phyloP scores from a whole-genome alignment of 1,284 basidiomycete genomes.

The Caloboletus firmus region DNA sequence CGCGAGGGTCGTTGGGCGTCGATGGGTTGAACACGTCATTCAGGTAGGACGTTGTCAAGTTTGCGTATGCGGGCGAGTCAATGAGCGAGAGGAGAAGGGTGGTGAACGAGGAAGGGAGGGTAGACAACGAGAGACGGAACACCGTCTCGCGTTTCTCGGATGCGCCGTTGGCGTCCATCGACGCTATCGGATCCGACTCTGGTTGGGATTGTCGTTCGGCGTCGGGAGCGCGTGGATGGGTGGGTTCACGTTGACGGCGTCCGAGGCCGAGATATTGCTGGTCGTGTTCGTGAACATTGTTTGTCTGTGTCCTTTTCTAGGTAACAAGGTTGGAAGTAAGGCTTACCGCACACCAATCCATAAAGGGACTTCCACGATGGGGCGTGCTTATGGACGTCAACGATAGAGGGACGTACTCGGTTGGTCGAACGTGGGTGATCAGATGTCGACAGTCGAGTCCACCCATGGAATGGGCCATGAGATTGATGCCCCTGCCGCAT shows the following conservation, averaged over 20 bases:
- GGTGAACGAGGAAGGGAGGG: slow-evolving; percentile 79
- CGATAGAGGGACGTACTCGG: slow-evolving; percentile 83
- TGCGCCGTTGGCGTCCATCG: slow-evolving; percentile 25
- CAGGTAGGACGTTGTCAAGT: slow-evolving; percentile 87
- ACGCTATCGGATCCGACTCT: slow-evolving; percentile 11
- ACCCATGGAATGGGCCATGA: slow-evolving; percentile 97
- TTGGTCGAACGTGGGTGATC: slow-evolving; percentile 83
- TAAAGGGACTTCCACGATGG: slow-evolving; percentile 95
- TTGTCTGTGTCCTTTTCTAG: slow-evolving; percentile 15
- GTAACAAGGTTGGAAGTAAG: slow-evolving; percentile 2
- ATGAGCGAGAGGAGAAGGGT: slow-evolving; percentile 88
- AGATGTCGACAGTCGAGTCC: slow-evolving; percentile 93
- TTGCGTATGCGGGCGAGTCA: slow-evolving; percentile 96
- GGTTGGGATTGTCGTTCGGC: slow-evolving; percentile 12
- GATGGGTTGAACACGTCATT: slow-evolving; percentile 87
- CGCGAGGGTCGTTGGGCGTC: slow-evolving; percentile 81
- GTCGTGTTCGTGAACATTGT: slow-evolving; percentile 1
- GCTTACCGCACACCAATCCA: slow-evolving; percentile 95
- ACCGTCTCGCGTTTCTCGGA: slow-evolving; percentile 29
- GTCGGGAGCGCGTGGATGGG: background rate
- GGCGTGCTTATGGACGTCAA: slow-evolving; percentile 93
- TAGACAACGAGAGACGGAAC: slow-evolving; percentile 47
- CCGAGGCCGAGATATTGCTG: slow-evolving; percentile 88
- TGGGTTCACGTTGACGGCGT: slow-evolving; percentile 45
- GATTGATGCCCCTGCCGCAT: slow-evolving; percentile 78